A percentile compares a stretch with the other conserved stretches of the same genome.
Evolutionary conservation across 371 early-diverging fungal species (phyloP).

Genomic region (Phascolomyces articulosus): DNA sequence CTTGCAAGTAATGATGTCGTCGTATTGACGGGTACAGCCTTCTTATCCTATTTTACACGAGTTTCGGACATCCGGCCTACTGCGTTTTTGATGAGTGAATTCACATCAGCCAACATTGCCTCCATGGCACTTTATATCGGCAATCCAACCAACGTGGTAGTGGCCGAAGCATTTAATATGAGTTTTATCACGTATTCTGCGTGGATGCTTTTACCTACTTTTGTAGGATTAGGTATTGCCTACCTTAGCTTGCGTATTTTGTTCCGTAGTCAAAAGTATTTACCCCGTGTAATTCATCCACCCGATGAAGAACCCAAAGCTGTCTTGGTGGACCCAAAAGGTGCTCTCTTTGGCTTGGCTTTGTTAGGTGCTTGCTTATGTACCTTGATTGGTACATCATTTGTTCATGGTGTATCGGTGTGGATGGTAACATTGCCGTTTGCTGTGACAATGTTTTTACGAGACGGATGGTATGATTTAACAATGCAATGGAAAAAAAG

Average conservation of each 20-base stretch:
- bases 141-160: slow-evolving; percentile 86
- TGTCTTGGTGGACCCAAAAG: slow-evolving; percentile 56
- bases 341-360: slow-evolving; percentile 60
- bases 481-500: neutral
- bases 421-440: slow-evolving; percentile 76
- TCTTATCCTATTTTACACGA: slow-evolving; percentile 71
- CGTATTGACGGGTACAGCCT: slow-evolving; percentile 79
- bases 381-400: slow-evolving; percentile 66
- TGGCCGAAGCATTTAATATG: slow-evolving; percentile 76
- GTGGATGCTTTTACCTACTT: slow-evolving; percentile 79
- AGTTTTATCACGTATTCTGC: slow-evolving; percentile 76
- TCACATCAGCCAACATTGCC: slow-evolving; percentile 75
- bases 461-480: slow-evolving; percentile 53
- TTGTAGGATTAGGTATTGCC: slow-evolving; percentile 57
- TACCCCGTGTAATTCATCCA: slow-evolving; percentile 47
- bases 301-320: slow-evolving; percentile 55
- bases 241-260: slow-evolving; percentile 56
- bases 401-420: slow-evolving; percentile 60
- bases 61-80: slow-evolving; percentile 64
- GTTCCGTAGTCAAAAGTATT: slow-evolving; percentile 45
- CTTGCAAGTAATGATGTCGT: slow-evolving; percentile 85
- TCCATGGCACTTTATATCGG: slow-evolving; percentile 86
- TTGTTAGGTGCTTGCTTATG: slow-evolving; percentile 54
- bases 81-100: slow-evolving; percentile 72
- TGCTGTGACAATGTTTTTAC: slow-evolving; percentile 51